Evolutionary conservation across 2,329 filamentous ascomycete species (phyloP), one percentile per base, ranked within the genome.

Genomic region (Alternaria sp.): DNA sequence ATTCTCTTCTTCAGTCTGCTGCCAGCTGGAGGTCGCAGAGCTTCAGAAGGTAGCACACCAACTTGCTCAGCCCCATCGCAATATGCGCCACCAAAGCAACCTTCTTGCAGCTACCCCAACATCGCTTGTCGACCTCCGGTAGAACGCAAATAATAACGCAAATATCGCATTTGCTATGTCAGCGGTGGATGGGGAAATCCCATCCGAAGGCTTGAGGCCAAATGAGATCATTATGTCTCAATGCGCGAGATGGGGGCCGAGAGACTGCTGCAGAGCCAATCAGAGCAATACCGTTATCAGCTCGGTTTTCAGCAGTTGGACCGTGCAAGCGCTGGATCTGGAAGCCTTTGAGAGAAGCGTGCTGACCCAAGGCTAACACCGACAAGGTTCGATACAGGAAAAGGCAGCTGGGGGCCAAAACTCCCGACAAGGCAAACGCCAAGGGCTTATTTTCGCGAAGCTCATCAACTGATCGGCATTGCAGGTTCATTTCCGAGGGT

Each of bases 121-220:
- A n/a, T 37, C 33, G 15, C 8, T 9, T n/a, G 1, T 37, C 15
- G 8, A 2, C 4, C 33, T 9, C 1, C 2, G 33, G 33, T 37
- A 5, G 1, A 37, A n/a, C n/a, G 33, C 8, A 37, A 4, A 37
- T 37, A 10, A 4, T 37, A 37, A 4, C 2, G 33, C 15, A 4
- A 0, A n/a, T 2, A 9, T n/a, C 0, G 7, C 33, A 9, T 9
- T 9, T 10, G 33, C 15, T 0, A 5, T 10, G 33, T 37, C 33
- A 37, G 33, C 33, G 33, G 15, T 4, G 33, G 33, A 37, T 37
- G 3, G 15, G 15, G 33, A 37, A 1, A 9, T 37, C 2, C 8
- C 5, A 37, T 0, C 15, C 33, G 15, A n/a, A 37, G 33, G 33
- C 33, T n/a, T 5, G 2, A 37, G 33, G 33, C 10, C 25, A 26